Percentiles rank a stretch among this genome's conserved stretches.
Conservation (phyloP, 2,329 filamentous ascomycete species). For the Colletotrichum zoysiae region DNA sequence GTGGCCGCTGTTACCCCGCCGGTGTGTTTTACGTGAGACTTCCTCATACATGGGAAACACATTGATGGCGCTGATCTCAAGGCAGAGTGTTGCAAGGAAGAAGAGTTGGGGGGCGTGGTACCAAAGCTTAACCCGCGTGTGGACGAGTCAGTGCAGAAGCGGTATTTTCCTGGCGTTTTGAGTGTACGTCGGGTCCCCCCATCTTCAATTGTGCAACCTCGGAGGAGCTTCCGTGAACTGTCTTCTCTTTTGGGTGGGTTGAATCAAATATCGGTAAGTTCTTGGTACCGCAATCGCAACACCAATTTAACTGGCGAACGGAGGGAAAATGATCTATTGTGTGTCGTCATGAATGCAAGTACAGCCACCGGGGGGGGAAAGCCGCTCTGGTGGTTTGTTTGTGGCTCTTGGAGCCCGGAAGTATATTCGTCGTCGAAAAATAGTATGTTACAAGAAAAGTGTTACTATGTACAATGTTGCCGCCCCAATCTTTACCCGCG, state of each 20-base stretch:
- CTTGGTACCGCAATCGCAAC: background rate
- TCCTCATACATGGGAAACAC: no score
- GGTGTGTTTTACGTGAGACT: no score
- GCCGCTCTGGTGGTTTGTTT: background rate
- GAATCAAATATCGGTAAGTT: background rate
- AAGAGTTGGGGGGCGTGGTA: no score
- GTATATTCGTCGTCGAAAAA: background rate
- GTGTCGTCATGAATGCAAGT: background rate
- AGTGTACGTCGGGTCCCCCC: no score
- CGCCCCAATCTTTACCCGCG: background rate
- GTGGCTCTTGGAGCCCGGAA: background rate
- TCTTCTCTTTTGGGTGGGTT: background rate
- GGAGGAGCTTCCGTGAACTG: background rate
- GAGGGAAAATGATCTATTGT: background rate
- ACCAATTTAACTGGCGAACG: fast-evolving
- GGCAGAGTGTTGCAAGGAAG: no score
- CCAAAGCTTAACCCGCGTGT: background rate
- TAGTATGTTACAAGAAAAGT: constrained; percentile 18
- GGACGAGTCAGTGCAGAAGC: no score
- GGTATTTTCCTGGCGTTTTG: no score
- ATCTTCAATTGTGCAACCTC: background rate
- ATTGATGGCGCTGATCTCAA: no score
- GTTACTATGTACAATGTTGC: background rate
- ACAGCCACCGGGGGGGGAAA: no score
- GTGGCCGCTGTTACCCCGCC: no score